phyloP scores from a whole-genome alignment of 2,329 filamentous ascomycete species.

The Fusarium xyrophilum region DNA sequence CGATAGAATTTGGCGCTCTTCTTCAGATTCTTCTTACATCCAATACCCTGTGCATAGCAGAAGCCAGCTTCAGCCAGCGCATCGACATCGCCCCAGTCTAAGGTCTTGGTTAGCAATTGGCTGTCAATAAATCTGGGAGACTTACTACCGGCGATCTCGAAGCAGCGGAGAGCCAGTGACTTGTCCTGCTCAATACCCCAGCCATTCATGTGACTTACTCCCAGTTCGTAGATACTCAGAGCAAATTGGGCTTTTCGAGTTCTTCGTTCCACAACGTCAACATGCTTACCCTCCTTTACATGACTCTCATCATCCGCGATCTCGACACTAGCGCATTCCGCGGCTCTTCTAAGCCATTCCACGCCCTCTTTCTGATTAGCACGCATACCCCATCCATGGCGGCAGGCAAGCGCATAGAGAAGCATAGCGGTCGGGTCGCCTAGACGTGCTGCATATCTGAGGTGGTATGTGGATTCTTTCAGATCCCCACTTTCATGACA shows the following conservation, averaged over 20 bases:
- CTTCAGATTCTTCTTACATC: conserved; percentile 94
- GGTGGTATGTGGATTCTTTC: conserved; percentile 94
- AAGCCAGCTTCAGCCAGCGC: conserved; percentile 93
- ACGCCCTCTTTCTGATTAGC: conserved; percentile 90
- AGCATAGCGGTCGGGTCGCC: conserved; percentile 94
- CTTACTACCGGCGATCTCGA: conserved; percentile 90
- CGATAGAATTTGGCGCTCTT: conserved; percentile 93
- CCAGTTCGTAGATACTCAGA: conserved; percentile 93
- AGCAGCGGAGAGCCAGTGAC: conserved; percentile 83
- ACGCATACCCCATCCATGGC: conserved; percentile 98
- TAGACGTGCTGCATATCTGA: conserved; percentile 85
- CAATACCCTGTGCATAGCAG: conserved; percentile 92
- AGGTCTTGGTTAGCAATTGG: conserved; percentile 34
- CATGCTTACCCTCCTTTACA: conserved; percentile 66
- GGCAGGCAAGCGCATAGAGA: conserved; percentile 90
- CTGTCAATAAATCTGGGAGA: neutral
- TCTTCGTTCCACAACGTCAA: conserved; percentile 74
- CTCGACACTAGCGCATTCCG: conserved; percentile 81
- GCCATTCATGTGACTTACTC: conserved; percentile 96
- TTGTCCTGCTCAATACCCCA: conserved; percentile 98
- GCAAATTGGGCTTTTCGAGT: conserved; percentile 92
- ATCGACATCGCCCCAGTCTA: conserved; percentile 92
- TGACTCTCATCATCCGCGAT: conserved; percentile 81
- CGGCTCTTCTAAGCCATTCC: conserved; percentile 89
- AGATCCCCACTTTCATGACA: conserved; percentile 87